Conservation (phyloP, 2,329 filamentous ascomycete genomes). For the Aureobasidium sp. region DNA sequence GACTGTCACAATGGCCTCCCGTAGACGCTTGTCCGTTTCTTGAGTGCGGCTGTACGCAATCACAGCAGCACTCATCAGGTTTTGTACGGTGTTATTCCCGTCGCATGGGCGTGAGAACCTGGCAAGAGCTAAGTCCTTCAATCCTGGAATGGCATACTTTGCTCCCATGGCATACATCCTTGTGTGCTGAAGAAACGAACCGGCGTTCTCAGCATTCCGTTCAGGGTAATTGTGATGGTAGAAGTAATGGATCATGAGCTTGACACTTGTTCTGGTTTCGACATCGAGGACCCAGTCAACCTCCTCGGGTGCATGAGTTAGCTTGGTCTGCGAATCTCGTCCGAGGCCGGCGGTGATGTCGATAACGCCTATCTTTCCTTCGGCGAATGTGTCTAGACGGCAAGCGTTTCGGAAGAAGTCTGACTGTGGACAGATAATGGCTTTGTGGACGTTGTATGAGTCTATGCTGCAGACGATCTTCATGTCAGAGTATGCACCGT, state of each 20-base stretch:
- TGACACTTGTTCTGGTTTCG: neutral
- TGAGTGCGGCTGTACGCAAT: neutral
- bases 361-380: neutral
- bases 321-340: too few relatives aligned
- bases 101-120: too few relatives aligned
- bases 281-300: neutral
- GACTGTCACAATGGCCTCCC: too few relatives aligned
- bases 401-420: slow-evolving; percentile 22
- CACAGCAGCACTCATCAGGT: too few relatives aligned
- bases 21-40: too few relatives aligned
- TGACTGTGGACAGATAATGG: slow-evolving; percentile 21
- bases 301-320: neutral
- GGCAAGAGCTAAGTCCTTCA: neutral
- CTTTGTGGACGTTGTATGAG: slow-evolving; percentile 22
- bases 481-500: slow-evolving; percentile 20
- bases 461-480: slow-evolving; percentile 20
- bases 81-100: too few relatives aligned
- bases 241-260: neutral
- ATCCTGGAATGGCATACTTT: neutral
- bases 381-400: slow-evolving; percentile 6
- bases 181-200: too few relatives aligned
- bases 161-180: neutral
- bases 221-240: neutral
- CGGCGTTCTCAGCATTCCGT: neutral
- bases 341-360: neutral